A percentile compares a stretch with the other conserved stretches of the same genome.
phyloP scores from a whole-genome alignment of 768 basidiomycete species.

The Termitomyces sp. region DNA sequence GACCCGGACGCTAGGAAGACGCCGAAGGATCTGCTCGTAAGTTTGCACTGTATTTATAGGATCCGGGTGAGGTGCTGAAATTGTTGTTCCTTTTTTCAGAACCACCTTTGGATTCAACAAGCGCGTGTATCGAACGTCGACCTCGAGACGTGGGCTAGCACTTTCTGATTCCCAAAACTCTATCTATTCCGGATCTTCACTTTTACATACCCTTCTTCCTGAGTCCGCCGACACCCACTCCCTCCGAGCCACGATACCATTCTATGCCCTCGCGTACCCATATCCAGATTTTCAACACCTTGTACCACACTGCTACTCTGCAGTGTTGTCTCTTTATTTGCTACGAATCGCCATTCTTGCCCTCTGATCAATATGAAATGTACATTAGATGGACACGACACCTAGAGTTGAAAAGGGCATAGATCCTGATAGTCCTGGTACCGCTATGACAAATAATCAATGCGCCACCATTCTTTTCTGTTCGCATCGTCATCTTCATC shows the following conservation, averaged over 20 bases:
- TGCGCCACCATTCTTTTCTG: too few species aligned
- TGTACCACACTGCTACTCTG: background rate
- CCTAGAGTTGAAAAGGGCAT: background rate
- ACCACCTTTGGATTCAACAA: slow-evolving; percentile 71
- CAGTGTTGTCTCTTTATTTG: background rate
- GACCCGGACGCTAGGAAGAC: slow-evolving; percentile 81
- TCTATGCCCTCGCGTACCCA: background rate
- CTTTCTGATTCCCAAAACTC: slow-evolving; percentile 40
- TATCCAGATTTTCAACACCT: background rate
- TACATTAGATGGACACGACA: background rate
- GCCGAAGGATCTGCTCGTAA: slow-evolving; percentile 82
- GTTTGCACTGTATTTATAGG: slow-evolving; percentile 21
- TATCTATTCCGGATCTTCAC: background rate
- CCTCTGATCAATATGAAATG: background rate
- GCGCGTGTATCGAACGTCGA: slow-evolving; percentile 61
- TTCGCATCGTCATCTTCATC: too few species aligned
- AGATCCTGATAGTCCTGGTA: too few species aligned
- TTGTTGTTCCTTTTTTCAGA: slow-evolving; percentile 35
- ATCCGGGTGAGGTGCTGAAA: background rate
- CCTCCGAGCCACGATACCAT: background rate
- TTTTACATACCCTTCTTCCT: background rate
- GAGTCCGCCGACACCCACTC: background rate
- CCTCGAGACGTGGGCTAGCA: slow-evolving; percentile 77
- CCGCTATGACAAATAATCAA: too few species aligned
- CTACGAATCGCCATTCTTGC: background rate